phyloP scores from a whole-genome alignment of 331 rosid genomes.

The Cydonia oblonga region DNA sequence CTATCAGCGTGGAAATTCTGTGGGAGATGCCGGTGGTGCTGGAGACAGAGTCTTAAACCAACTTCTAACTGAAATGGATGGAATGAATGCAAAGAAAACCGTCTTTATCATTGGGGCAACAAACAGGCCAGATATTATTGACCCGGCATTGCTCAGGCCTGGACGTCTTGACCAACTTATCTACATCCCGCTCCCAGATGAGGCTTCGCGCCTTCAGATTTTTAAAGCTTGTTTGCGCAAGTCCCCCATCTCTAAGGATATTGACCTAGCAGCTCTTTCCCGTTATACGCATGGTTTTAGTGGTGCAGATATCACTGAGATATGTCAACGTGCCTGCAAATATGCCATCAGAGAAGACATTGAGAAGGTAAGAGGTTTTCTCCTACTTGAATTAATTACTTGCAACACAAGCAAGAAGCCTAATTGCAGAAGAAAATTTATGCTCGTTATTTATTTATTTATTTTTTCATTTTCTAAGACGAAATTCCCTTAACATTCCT shows the following conservation, averaged over 20 bases:
- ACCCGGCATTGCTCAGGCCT: conserved; percentile 50
- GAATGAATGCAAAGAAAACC: conserved; percentile 51
- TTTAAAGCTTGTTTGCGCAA: conserved; percentile 49
- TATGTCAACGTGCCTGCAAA: conserved; percentile 28
- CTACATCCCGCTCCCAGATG: conserved; percentile 50
- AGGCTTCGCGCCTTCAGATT: conserved; percentile 39
- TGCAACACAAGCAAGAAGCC: background rate
- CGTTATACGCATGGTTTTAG: conserved; percentile 40
- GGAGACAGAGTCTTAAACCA: conserved; percentile 56
- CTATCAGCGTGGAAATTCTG: conserved; percentile 36
- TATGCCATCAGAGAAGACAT: conserved; percentile 26
- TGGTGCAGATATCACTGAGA: conserved; percentile 29
- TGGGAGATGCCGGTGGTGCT: conserved; percentile 54
- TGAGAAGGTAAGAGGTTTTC: conserved; percentile 14
- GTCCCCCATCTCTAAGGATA: conserved; percentile 39
- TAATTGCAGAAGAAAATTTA: background rate
- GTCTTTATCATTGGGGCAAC: conserved; percentile 55
- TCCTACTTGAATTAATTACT: background rate
- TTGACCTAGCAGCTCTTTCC: conserved; percentile 39
- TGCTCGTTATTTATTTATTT: no score
- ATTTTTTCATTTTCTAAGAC: background rate
- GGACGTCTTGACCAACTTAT: conserved; percentile 53
- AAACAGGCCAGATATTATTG: conserved; percentile 53
- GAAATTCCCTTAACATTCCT: background rate
- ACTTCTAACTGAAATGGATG: conserved; percentile 64